Evolutionary conservation across 164 flowering plant species (phyloP).

Genomic region (Sextonia rubra): DNA sequence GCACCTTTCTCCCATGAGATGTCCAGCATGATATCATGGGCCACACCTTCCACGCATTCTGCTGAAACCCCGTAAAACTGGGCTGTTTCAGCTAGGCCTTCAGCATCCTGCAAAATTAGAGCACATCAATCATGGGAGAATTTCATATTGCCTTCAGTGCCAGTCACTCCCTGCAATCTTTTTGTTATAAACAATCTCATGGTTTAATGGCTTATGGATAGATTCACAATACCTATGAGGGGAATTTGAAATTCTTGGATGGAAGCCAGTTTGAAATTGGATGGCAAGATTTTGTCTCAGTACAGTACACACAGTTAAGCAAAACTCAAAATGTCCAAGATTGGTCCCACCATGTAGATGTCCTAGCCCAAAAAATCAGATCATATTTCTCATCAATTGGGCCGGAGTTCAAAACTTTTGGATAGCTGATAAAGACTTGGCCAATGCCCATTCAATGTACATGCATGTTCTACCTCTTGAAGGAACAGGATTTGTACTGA

Average conservation of each 20-base stretch:
- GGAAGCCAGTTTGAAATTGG: neutral
- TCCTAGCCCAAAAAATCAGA: neutral
- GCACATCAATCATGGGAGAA: neutral
- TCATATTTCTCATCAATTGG: neutral
- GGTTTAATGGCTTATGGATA: neutral
- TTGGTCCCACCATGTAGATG: neutral
- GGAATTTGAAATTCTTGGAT: neutral
- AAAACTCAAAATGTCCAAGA: neutral
- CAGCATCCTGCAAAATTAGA: slow-evolving; percentile 23
- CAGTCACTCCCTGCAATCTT: neutral
- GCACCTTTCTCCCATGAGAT: slow-evolving; percentile 85
- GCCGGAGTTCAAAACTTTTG: neutral
- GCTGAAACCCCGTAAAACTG: slow-evolving; percentile 27
- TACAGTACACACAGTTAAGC: neutral
- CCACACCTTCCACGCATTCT: slow-evolving; percentile 28
- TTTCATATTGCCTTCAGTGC: too few species aligned
- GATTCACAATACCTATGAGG: neutral
- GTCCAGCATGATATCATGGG: slow-evolving; percentile 89
- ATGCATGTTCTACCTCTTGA: neutral
- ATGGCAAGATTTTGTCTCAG: neutral
- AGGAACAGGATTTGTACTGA: neutral
- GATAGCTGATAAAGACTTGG: neutral
- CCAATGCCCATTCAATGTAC: neutral
- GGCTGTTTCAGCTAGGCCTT: slow-evolving; percentile 33
- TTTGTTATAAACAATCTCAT: neutral